Evolutionary conservation across 2,329 filamentous ascomycete genomes (phyloP).

Genomic region (Aspergillus proliferans): DNA sequence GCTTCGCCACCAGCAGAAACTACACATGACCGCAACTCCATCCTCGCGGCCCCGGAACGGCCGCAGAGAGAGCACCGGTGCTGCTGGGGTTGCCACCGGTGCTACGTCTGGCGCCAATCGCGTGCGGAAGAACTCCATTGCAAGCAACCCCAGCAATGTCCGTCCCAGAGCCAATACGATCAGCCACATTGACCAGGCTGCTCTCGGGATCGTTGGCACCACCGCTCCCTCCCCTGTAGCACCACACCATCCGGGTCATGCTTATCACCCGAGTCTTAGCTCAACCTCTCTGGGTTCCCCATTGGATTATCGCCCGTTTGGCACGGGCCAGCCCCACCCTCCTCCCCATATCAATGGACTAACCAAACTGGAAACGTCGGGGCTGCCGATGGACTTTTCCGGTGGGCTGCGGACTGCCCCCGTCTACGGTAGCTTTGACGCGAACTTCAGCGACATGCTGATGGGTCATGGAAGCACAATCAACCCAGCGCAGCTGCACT

Average conservation of each 20-base stretch:
- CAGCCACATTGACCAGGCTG: constrained; percentile 76
- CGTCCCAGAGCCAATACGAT: constrained; percentile 93
- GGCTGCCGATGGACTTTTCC: constrained; percentile 60
- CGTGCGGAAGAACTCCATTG: constrained; percentile 88
- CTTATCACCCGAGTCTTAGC: constrained; percentile 68
- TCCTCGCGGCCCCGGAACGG: constrained; percentile 75
- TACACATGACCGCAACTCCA: constrained; percentile 87
- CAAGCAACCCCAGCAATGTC: constrained; percentile 56
- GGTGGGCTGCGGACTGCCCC: constrained; percentile 74
- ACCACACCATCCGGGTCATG: constrained; percentile 41
- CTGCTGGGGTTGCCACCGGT: constrained; percentile 51
- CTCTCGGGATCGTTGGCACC: constrained; percentile 57
- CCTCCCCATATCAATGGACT: constrained; percentile 62
- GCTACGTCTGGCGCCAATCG: constrained; percentile 56
- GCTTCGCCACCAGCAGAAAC: constrained; percentile 93
- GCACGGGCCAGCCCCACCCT: constrained; percentile 20
- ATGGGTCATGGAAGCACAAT: constrained; percentile 60
- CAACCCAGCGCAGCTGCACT: constrained; percentile 68
- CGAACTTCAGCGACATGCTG: constrained; percentile 64
- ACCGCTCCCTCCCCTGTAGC: constrained; percentile 15
- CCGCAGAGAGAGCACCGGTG: constrained; percentile 79
- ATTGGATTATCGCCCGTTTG: constrained; percentile 63
- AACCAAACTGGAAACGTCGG: constrained; percentile 75
- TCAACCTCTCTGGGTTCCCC: constrained; percentile 47
- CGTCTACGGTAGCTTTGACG: constrained; percentile 62